Conservation (phyloP, 108 stramenopile species). For the Chaetoceros tenuissimus region DNA sequence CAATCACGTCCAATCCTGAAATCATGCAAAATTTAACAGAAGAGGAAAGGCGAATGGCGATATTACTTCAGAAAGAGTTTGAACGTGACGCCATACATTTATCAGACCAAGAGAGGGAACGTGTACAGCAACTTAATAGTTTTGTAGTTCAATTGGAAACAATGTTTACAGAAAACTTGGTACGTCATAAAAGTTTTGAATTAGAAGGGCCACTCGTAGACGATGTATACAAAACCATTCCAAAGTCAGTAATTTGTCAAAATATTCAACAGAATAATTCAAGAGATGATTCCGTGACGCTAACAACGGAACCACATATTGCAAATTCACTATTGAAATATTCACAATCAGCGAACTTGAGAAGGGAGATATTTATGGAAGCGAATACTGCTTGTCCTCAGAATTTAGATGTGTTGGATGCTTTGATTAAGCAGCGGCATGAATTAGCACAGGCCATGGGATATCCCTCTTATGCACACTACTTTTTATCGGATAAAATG, state of each 20-base stretch:
- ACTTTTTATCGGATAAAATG: slow-evolving; percentile 74
- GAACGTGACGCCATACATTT: slow-evolving; percentile 93
- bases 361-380: slow-evolving; percentile 67
- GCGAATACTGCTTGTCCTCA: slow-evolving; percentile 53
- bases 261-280: slow-evolving; percentile 6
- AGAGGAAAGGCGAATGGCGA: slow-evolving; percentile 71
- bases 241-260: slow-evolving; percentile 35
- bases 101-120: slow-evolving; percentile 45
- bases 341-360: slow-evolving; percentile 38
- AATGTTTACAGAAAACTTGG: slow-evolving; percentile 58
- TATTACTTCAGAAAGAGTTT: slow-evolving; percentile 72
- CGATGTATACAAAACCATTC: slow-evolving; percentile 44
- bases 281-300: slow-evolving; percentile 8
- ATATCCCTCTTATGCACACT: slow-evolving; percentile 64
- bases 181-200: slow-evolving; percentile 45
- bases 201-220: slow-evolving; percentile 28
- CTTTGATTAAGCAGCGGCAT: slow-evolving; percentile 51
- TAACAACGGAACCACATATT: slow-evolving; percentile 45
- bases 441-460: slow-evolving; percentile 51
- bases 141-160: slow-evolving; percentile 63
- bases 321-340: slow-evolving; percentile 59
- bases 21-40: slow-evolving; percentile 27
- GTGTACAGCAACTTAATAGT: slow-evolving; percentile 59
- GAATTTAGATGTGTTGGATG: slow-evolving; percentile 70
- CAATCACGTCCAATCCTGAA: slow-evolving; percentile 16